Evolutionary conservation across 768 basidiomycete species (phyloP), one percentile per base, ranked within the genome.

Genomic region (Lactarius tabidus): DNA sequence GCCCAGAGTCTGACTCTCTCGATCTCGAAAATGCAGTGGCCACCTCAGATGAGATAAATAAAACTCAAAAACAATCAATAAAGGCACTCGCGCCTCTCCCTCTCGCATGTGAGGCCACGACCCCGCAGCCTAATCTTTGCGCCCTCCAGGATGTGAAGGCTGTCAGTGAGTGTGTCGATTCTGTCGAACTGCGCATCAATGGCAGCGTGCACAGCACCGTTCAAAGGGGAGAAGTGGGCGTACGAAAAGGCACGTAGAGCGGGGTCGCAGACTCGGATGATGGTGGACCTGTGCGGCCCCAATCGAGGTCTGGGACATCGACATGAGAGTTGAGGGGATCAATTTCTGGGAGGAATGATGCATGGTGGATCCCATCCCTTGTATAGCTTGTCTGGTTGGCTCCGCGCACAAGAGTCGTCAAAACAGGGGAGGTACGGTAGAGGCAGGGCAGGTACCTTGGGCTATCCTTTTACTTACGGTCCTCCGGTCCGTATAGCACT

Each of bases 361-460:
- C 84, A 4, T 97, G 85, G 74, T 99, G 97, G 51, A 99, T 97
- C 0, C 97, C 97, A 69, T 98, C 98, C n/a, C 84, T 96, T 95
- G 81, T 99, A 99, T 1, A 99, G 81, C 35, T 98, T 93, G 71
- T 98, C 90, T 2, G 97, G 97, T 73, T 97, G 97, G 77, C 96
- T 99, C 70, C 2, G 10, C 4, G 41, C 29, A 3, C 1, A 20
- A 29, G 1, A 15, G 36, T 62, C n/a, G 12, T 45, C 20, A 63
- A 31, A 51, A 31, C 3, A 14, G 18, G 12, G 48, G 35, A 6
- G 28, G 41, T 20, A n/a, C n/a, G n/a, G n/a, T n/a, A n/a, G n/a
- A n/a, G n/a, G n/a, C n/a, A n/a, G n/a, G n/a, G n/a, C n/a, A n/a
- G n/a, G n/a, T n/a, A n/a, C n/a, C n/a, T n/a, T n/a, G n/a, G n/a